phyloP scores from a whole-genome alignment of 176 grass and related monocot species.

The Juncus inflexus region DNA sequence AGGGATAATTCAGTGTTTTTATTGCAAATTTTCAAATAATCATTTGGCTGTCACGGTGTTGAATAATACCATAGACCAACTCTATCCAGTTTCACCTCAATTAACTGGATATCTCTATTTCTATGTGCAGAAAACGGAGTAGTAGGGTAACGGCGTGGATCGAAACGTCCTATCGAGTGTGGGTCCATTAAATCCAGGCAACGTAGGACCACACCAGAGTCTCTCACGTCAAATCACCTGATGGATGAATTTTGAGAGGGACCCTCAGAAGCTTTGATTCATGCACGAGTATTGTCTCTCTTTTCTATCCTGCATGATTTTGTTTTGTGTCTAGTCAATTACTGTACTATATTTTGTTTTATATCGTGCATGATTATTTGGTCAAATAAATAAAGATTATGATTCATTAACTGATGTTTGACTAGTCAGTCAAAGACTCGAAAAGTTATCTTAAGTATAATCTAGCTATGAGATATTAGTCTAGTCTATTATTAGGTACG shows the following conservation, averaged over 20 bases:
- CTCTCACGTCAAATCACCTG: constrained; percentile 34
- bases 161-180: constrained; percentile 2
- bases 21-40: not conserved
- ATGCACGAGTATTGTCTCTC: not conserved
- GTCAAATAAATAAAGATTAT: too few relatives aligned
- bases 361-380: too few relatives aligned
- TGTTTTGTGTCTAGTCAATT: too few relatives aligned
- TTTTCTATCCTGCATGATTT: too few relatives aligned
- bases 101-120: not conserved
- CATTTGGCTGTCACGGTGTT: not conserved
- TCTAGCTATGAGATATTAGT: too few relatives aligned
- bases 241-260: constrained; percentile 11
- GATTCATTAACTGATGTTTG: too few relatives aligned
- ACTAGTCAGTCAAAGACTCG: too few relatives aligned
- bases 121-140: not conserved
- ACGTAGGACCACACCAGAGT: not conserved
- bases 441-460: too few relatives aligned
- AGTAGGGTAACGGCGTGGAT: constrained; percentile 4
- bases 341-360: too few relatives aligned
- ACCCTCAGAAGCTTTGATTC: constrained; percentile 24
- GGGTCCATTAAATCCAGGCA: constrained; percentile 4
- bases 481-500: too few relatives aligned
- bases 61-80: not conserved
- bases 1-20: too few relatives aligned
- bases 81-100: not conserved